Evolutionary conservation across 2,329 filamentous ascomycete species (phyloP).

Genomic region (Calonectria pauciramosa): DNA sequence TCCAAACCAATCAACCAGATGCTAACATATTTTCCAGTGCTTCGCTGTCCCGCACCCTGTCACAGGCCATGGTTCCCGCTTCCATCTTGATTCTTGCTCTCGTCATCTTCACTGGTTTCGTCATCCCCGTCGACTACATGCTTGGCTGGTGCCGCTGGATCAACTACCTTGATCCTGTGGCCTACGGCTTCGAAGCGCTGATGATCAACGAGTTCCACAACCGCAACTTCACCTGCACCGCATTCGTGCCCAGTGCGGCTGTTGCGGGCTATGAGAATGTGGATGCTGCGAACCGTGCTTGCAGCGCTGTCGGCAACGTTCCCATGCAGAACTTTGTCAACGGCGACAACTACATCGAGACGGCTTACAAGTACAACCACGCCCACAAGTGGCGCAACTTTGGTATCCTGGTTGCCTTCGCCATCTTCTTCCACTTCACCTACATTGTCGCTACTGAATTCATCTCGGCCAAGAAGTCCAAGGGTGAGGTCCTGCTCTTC

Average conservation of each 20-base stretch:
- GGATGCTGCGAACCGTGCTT: constrained; percentile 54
- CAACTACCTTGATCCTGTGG: constrained; percentile 75
- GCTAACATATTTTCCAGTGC: constrained; percentile 33
- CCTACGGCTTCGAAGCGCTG: constrained; percentile 75
- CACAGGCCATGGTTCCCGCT: constrained; percentile 59
- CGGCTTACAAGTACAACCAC: constrained; percentile 62
- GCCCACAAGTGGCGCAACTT: constrained; percentile 69
- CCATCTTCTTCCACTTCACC: constrained; percentile 60
- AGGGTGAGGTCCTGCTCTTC: constrained; percentile 73
- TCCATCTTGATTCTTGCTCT: constrained; percentile 54
- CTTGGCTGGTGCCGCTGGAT: constrained; percentile 78
- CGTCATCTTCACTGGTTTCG: constrained; percentile 64
- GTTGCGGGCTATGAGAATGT: constrained; percentile 48
- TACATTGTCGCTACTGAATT: constrained; percentile 67
- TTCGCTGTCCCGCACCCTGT: constrained; percentile 66
- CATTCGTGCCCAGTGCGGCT: constrained; percentile 42
- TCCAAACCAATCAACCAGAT: rapidly evolving
- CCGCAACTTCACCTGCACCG: constrained; percentile 44
- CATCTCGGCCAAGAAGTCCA: constrained; percentile 64
- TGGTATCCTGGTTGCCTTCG: constrained; percentile 68
- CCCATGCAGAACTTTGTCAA: constrained; percentile 59
- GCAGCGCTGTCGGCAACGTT: constrained; percentile 61
- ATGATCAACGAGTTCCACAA: constrained; percentile 76
- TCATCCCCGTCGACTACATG: constrained; percentile 62
- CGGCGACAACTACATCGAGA: constrained; percentile 62